A percentile compares a stretch with the other conserved stretches of the same genome.
Conservation (phyloP, 2,329 filamentous ascomycete genomes). For the Talaromyces sp. region DNA sequence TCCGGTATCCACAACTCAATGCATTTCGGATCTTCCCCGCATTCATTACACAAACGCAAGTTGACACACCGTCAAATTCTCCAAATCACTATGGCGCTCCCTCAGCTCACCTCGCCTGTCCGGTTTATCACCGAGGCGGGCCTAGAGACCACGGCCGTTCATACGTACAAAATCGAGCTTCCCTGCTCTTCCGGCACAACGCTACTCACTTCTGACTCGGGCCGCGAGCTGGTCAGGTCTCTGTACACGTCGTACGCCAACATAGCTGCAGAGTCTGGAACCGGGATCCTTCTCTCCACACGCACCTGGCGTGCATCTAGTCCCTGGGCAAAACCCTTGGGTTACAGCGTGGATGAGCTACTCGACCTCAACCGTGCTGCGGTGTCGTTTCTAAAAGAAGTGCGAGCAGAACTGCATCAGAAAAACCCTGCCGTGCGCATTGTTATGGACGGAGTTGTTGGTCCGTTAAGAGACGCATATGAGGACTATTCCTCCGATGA, state of each 20-base stretch:
- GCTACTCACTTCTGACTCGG: background rate
- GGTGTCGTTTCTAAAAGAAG: background rate
- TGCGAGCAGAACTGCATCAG: background rate
- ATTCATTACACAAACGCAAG: background rate
- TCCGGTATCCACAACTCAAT: too few relatives aligned
- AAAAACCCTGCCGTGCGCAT: background rate
- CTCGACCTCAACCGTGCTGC: background rate
- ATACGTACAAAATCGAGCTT: slow-evolving; percentile 7
- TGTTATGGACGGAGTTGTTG: slow-evolving; percentile 5
- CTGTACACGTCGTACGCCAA: slow-evolving; percentile 2
- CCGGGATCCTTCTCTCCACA: slow-evolving; percentile 10
- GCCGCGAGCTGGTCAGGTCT: background rate
- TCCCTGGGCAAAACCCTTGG: slow-evolving; percentile 9
- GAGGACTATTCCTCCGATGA: background rate
- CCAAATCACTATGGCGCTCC: background rate
- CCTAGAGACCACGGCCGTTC: slow-evolving; percentile 9
- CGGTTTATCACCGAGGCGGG: slow-evolving; percentile 12
- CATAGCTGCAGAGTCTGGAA: slow-evolving; percentile 4
- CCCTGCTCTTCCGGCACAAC: slow-evolving; percentile 1
- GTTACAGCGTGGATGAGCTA: background rate
- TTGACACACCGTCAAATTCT: background rate
- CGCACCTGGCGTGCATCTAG: slow-evolving; percentile 12
- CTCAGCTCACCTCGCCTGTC: slow-evolving; percentile 7
- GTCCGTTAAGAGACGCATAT: slow-evolving; percentile 7
- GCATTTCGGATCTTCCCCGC: background rate